Evolutionary conservation across 2,329 filamentous ascomycete species (phyloP).

Genomic region (Ramichloridium luteum): DNA sequence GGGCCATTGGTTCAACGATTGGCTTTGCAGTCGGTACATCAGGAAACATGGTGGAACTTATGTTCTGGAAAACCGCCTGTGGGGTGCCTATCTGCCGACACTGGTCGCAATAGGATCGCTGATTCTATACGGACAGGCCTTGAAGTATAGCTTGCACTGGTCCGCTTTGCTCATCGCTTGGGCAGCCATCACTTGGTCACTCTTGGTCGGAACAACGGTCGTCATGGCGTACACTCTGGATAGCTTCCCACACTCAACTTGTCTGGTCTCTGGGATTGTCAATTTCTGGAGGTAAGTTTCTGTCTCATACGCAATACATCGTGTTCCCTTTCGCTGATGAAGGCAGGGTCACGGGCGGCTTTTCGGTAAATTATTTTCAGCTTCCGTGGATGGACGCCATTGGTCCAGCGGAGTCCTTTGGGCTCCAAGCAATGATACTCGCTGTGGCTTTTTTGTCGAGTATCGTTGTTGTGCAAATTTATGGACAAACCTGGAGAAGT

Average conservation of each 20-base stretch:
- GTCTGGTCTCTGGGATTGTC: conserved; percentile 2
- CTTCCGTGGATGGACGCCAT: conserved; percentile 1
- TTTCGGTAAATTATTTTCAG: conserved; percentile 6
- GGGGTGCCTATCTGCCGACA: conserved; percentile 11
- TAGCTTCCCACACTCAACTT: conserved; percentile 2
- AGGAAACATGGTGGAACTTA: not conserved
- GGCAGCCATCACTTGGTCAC: conserved; percentile 5
- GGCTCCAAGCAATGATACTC: conserved; percentile 7
- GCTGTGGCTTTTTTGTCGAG: no score
- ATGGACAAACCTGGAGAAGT: no score
- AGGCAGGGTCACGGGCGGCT: conserved; percentile 4
- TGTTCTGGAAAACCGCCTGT: conserved; percentile 1
- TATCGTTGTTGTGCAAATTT: no score
- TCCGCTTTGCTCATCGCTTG: conserved; percentile 6
- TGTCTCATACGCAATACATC: no score
- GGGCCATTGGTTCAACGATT: conserved; percentile 3
- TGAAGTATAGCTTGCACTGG: conserved; percentile 1
- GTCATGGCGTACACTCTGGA: conserved; percentile 5
- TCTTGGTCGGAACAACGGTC: conserved; percentile 2
- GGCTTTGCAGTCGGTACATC: not conserved
- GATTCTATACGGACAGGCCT: conserved; percentile 6
- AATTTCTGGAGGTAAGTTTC: no score
- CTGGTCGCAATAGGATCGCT: conserved; percentile 5
- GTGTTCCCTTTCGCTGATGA: no score
- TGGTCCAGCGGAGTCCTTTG: conserved; percentile 4